These are phyloP conservation scores for Stevia rebaudiana DNA, from an alignment of 140 eudicot species.

Conservation along the genomic window DNA sequence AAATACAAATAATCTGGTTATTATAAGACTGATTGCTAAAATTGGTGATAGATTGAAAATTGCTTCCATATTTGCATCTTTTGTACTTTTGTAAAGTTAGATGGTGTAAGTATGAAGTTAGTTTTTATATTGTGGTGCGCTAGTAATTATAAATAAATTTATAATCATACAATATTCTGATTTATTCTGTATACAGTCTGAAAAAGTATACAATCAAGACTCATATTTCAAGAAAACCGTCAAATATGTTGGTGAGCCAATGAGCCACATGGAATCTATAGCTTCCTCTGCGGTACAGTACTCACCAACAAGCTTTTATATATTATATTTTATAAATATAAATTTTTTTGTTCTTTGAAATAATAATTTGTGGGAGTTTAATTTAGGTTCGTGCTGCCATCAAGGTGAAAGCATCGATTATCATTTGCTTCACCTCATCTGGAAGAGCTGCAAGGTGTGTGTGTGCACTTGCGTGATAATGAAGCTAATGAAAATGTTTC, in stretches of 20 bases:
- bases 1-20: not conserved
- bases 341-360: not conserved
- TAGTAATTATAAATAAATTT: not conserved
- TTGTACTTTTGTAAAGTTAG: too few species aligned
- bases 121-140: not conserved
- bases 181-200: conserved; percentile 42
- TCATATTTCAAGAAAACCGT: conserved; percentile 67
- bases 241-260: conserved; percentile 65
- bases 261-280: conserved; percentile 76
- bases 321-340: not conserved
- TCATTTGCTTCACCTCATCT: conserved; percentile 79
- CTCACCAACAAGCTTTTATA: not conserved
- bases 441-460: conserved; percentile 80
- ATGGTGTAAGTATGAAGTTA: not conserved
- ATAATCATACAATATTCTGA: not conserved
- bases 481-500: not conserved
- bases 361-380: not conserved
- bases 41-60: not conserved
- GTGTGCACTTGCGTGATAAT: not conserved
- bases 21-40: not conserved
- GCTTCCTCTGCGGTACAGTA: conserved; percentile 74
- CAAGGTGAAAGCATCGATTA: conserved; percentile 77
- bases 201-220: conserved; percentile 75
- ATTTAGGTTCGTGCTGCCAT: conserved; percentile 76
- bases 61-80: not conserved